Conservation (phyloP, 495 filamentous ascomycete species). For the Podospora pseudoanserina region DNA sequence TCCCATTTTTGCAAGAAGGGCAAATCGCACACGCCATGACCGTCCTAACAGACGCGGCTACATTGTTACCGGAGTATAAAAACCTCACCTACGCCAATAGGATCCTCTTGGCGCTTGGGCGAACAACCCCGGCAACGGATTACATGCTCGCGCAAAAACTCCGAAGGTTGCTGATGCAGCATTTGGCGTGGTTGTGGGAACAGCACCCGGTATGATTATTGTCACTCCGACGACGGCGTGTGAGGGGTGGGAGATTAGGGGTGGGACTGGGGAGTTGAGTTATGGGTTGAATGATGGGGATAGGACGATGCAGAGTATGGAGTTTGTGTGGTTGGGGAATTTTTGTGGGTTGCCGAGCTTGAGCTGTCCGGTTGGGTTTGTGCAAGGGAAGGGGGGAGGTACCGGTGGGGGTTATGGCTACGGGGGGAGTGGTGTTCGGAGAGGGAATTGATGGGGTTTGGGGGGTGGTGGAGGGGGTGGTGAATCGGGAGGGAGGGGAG, state of each 20-base stretch:
- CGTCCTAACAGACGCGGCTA: constrained; percentile 68
- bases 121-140: constrained; percentile 60
- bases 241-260: constrained; percentile 61
- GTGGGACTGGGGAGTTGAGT: constrained; percentile 47
- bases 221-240: constrained; percentile 72
- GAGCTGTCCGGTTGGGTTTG: constrained; percentile 66
- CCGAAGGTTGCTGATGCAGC: constrained; percentile 70
- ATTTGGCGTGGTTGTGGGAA: constrained; percentile 66
- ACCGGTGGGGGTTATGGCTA: constrained; percentile 78
- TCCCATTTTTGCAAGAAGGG: constrained; percentile 71
- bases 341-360: constrained; percentile 73
- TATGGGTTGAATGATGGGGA: constrained; percentile 69
- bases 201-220: constrained; percentile 69
- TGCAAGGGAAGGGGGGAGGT: constrained; percentile 44
- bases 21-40: constrained; percentile 76
- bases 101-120: constrained; percentile 63
- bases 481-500: constrained; percentile 21
- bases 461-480: constrained; percentile 54
- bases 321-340: constrained; percentile 82
- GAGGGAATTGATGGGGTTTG: constrained; percentile 66
- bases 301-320: constrained; percentile 69
- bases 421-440: constrained; percentile 79
- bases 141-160: constrained; percentile 74
- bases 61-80: constrained; percentile 28
- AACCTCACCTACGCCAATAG: constrained; percentile 65